Evolutionary conservation across 2,329 filamentous ascomycete species (phyloP), one percentile per base, ranked within the genome.

Genomic region (Claviceps arundinis): DNA sequence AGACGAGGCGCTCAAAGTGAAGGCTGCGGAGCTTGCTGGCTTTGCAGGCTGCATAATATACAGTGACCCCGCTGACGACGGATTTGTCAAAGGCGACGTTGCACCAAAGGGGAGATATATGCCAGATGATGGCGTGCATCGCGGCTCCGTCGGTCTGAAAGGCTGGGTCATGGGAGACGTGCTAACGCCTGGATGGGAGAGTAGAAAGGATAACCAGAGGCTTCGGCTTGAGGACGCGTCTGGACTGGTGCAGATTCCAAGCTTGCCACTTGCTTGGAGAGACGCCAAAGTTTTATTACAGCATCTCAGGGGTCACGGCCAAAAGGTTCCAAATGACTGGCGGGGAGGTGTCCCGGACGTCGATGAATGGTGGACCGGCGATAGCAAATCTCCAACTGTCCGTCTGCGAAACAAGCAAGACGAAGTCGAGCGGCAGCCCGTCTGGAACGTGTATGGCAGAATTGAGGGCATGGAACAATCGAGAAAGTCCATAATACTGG

Each of bases 11-110:
- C 70, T 94, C 59, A 96, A 97, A 67, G 79, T 98, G 61, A 95
- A 91, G 69, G 87, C 87, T 9, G 93, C 93, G 1, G 87, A 96
- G 67, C 66, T 88, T 59, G 87, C 86, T 14, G 93, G 93, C 1
- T 93, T 89, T 57, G 81, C 77, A 2, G 93, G 91, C 14, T 94
- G 89, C 61, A 79, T 98, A 52, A 87, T 95, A 53, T 98, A 96
- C 71, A 95, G 85, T 50, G 93, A 97, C 64, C 91, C 91, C 0
- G 76, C 77, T 1, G 85, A 96, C 49, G 86, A 95, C 63, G 89
- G 89, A 1, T 93, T 90, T 61, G 67, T 78, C 30, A 79, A 80
- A 58, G 90, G 89, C 4, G 73, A 81, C 1, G 75, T 80, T 0
- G 89, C 84, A 58, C 90, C 91, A 0, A 73, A 85, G 24, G 90